phyloP scores from a whole-genome alignment of 495 filamentous ascomycete genomes.

The Penicillium antarcticum region DNA sequence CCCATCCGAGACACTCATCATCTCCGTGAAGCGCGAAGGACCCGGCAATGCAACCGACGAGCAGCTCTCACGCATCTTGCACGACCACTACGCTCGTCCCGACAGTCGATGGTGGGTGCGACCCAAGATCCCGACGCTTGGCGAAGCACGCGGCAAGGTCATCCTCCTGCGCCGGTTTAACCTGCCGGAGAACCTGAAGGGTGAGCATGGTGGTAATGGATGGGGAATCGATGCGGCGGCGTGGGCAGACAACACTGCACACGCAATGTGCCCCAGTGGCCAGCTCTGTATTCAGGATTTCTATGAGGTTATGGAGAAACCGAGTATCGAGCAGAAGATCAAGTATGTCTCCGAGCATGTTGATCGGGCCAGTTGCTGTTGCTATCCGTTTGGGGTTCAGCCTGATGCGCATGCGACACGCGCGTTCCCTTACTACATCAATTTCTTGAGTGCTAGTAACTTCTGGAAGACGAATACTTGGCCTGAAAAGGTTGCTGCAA shows the following conservation, averaged over 20 bases:
- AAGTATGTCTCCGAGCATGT: conserved; percentile 68
- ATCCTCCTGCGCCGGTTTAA: conserved; percentile 81
- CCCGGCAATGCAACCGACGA: conserved; percentile 75
- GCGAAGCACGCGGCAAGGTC: conserved; percentile 77
- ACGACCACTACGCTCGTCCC: conserved; percentile 64
- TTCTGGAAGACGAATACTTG: conserved; percentile 90
- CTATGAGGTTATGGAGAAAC: conserved; percentile 77
- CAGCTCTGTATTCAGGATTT: conserved; percentile 90
- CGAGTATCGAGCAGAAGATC: conserved; percentile 80
- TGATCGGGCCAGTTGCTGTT: conserved; percentile 57
- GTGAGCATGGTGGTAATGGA: conserved; percentile 60
- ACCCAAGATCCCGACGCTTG: conserved; percentile 75
- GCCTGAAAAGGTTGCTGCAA: conserved; percentile 91
- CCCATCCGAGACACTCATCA: conserved; percentile 77
- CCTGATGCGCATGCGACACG: conserved; percentile 28
- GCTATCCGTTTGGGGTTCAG: conserved; percentile 41
- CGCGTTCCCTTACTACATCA: conserved; percentile 73
- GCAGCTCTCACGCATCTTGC: conserved; percentile 68
- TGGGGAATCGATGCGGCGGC: conserved; percentile 77
- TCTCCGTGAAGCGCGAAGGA: conserved; percentile 90
- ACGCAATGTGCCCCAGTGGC: conserved; percentile 68
- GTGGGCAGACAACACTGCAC: conserved; percentile 88
- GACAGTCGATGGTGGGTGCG: conserved; percentile 72
- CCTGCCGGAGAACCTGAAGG: conserved; percentile 57
- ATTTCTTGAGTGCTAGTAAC: conserved; percentile 86